These are phyloP conservation scores for Metschnikowia hibisci DNA, from an alignment of 805 yeast genomes.

Conservation along the genomic window DNA sequence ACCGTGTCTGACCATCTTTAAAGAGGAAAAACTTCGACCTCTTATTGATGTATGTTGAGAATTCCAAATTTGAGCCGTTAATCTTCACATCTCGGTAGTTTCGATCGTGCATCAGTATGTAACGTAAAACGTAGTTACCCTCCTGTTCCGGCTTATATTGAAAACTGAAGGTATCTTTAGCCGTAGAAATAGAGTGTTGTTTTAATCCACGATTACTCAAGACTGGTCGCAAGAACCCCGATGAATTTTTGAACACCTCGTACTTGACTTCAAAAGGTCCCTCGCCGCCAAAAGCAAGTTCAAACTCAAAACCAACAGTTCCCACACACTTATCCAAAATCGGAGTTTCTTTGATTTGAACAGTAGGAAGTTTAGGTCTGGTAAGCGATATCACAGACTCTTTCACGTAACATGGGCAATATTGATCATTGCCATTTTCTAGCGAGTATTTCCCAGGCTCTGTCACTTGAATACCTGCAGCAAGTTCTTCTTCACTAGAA, in stretches of 20 bases:
- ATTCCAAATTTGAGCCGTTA: slow-evolving; percentile 40
- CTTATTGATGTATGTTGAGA: slow-evolving; percentile 67
- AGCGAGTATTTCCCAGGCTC: slow-evolving; percentile 68
- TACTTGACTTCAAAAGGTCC: slow-evolving; percentile 76
- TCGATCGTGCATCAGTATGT: slow-evolving; percentile 56
- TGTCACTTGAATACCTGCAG: slow-evolving; percentile 34
- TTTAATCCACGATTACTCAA: slow-evolving; percentile 28
- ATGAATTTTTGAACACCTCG: slow-evolving; percentile 48
- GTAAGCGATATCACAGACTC: slow-evolving; percentile 29
- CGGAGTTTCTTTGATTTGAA: slow-evolving; percentile 48
- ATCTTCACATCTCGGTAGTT: slow-evolving; percentile 31
- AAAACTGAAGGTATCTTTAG: slow-evolving; percentile 30
- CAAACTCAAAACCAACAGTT: slow-evolving; percentile 72
- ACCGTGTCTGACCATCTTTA: slow-evolving; percentile 11
- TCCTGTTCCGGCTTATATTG: slow-evolving; percentile 73
- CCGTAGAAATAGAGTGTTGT: slow-evolving; percentile 19
- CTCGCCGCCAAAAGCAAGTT: slow-evolving; percentile 63
- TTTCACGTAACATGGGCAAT: slow-evolving; percentile 52
- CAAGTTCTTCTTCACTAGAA: slow-evolving; percentile 23
- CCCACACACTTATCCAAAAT: slow-evolving; percentile 89
- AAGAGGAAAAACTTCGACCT: slow-evolving; percentile 47
- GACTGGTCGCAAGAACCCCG: slow-evolving; percentile 31
- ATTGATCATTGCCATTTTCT: slow-evolving; percentile 49
- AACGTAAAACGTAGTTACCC: slow-evolving; percentile 76
- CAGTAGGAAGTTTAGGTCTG: slow-evolving; percentile 31